These are phyloP conservation scores for Pleurotus tuber-regium DNA, from an alignment of 768 basidiomycete genomes.

Conservation along the genomic window DNA sequence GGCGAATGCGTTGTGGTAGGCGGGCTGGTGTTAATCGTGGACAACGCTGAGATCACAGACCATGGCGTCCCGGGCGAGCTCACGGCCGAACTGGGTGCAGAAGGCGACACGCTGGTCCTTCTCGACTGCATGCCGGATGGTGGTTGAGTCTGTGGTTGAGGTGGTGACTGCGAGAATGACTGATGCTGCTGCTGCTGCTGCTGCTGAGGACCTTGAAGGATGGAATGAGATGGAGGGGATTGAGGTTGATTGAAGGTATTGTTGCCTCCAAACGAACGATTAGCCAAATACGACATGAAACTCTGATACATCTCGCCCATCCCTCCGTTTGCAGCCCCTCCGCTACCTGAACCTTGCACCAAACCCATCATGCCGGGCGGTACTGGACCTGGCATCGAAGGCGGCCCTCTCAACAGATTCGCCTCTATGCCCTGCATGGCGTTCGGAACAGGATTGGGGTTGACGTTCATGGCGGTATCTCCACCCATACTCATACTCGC, in stretches of 20 bases:
- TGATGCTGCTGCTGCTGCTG: not conserved
- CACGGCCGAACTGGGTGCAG: not conserved
- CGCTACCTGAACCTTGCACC: not conserved
- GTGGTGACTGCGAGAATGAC: not conserved
- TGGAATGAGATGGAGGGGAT: not conserved
- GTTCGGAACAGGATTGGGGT: not conserved
- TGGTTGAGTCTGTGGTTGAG: not conserved
- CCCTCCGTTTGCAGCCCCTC: constrained; percentile 4
- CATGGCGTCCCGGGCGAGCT: constrained; percentile 1
- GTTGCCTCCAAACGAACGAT: constrained; percentile 14
- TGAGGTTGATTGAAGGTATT: not conserved
- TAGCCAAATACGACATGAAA: constrained; percentile 22
- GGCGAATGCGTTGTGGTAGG: not conserved
- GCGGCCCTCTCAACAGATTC: not conserved
- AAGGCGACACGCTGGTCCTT: constrained; percentile 1
- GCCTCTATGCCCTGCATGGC: constrained; percentile 4
- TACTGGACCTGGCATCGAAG: not conserved
- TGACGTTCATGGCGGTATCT: not conserved
- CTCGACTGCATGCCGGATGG: not conserved
- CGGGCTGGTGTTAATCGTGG: not conserved
- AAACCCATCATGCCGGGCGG: constrained; percentile 1
- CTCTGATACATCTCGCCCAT: constrained; percentile 23
- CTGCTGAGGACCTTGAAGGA: not conserved
- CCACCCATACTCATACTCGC: constrained; percentile 3
- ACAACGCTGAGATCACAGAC: not conserved